These are phyloP conservation scores for Neurospora sp. DNA, from an alignment of 495 filamentous ascomycete species.

Conservation along the genomic window DNA sequence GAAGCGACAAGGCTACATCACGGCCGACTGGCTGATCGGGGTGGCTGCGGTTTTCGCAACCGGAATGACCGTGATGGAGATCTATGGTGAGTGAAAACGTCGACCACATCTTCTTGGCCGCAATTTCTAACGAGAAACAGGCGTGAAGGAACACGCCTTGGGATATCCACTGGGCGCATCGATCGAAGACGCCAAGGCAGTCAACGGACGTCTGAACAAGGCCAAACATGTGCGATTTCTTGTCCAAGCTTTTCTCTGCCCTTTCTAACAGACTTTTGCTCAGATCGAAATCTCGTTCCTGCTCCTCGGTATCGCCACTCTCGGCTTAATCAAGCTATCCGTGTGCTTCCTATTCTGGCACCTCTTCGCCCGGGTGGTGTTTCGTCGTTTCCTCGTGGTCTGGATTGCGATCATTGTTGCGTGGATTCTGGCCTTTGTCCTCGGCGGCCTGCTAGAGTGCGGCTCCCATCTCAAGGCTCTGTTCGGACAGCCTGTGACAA, in stretches of 20 bases:
- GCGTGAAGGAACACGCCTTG: not conserved
- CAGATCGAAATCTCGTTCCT: constrained; percentile 2
- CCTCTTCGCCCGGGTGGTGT: constrained; percentile 7
- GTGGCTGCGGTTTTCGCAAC: constrained; percentile 2
- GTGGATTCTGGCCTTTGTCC: constrained; percentile 9
- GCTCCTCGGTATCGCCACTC: constrained; percentile 2
- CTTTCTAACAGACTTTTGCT: not conserved
- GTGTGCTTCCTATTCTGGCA: constrained; percentile 13
- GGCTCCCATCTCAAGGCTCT: constrained; percentile 6
- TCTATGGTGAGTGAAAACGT: constrained; percentile 1
- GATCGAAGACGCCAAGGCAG: constrained; percentile 3
- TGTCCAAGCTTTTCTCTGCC: not conserved
- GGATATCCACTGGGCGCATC: constrained; percentile 1
- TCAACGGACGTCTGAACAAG: constrained; percentile 2
- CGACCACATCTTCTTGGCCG: not conserved
- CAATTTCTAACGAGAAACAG: not conserved
- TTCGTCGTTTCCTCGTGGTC: constrained; percentile 11
- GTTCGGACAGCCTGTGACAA: constrained; percentile 1
- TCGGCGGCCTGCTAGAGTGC: constrained; percentile 6
- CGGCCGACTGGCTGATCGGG: constrained; percentile 7
- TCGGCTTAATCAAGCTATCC: constrained; percentile 11
- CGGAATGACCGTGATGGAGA: constrained; percentile 3
- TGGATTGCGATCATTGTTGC: constrained; percentile 6
- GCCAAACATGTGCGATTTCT: constrained; percentile 4
- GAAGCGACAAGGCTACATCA: constrained; percentile 4